Evolutionary conservation across 345 rosid species (phyloP).

Genomic region (Clarkia xantiana): DNA sequence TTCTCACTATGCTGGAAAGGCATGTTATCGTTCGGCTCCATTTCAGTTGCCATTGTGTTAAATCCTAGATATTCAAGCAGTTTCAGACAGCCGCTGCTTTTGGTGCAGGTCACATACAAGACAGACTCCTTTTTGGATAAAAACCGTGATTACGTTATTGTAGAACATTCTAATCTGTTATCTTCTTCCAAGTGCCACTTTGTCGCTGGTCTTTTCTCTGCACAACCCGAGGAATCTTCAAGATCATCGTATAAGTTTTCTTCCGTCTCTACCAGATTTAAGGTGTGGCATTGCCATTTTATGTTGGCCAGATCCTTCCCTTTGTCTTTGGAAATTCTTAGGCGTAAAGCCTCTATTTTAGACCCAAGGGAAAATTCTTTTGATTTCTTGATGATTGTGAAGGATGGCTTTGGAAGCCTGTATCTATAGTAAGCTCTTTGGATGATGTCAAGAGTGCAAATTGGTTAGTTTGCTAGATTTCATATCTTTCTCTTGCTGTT

Average conservation of each 20-base stretch:
- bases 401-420: no score
- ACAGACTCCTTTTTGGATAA: constrained; percentile 86
- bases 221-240: constrained; percentile 47
- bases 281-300: constrained; percentile 27
- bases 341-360: background rate
- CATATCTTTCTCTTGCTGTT: no score
- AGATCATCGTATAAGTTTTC: constrained; percentile 98
- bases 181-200: constrained; percentile 80
- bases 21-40: constrained; percentile 20
- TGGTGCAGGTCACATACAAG: constrained; percentile 76
- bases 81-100: constrained; percentile 3
- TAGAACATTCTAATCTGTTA: constrained; percentile 81
- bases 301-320: no score
- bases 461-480: no score
- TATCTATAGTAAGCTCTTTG: no score
- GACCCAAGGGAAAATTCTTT: no score
- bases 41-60: constrained; percentile 4
- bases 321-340: no score
- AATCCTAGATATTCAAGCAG: constrained; percentile 4
- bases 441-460: no score
- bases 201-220: constrained; percentile 70
- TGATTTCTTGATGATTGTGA: no score
- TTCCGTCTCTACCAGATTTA: constrained; percentile 91
- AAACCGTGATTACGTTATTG: constrained; percentile 92
- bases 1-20: constrained; percentile 99